Percentiles rank a stretch among this genome's conserved stretches.
Conservation (phyloP, 192 early-diverging fungal genomes). For the Coemansia sp. region DNA sequence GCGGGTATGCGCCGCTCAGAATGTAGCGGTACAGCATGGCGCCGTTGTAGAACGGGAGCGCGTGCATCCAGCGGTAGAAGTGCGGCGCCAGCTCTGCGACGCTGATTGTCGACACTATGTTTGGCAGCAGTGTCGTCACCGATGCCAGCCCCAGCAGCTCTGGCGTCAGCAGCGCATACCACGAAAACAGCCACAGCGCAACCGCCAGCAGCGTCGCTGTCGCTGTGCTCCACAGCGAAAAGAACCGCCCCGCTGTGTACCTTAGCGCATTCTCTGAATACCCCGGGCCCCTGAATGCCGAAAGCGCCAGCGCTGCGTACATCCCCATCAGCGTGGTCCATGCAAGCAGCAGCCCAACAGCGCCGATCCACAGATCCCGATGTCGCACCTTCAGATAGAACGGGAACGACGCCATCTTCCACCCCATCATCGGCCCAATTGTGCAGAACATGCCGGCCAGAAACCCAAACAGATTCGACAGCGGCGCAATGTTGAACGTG, state of each 20-base stretch:
- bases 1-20: constrained; percentile 47
- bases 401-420: constrained; percentile 26
- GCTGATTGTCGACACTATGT: constrained; percentile 42
- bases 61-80: constrained; percentile 48
- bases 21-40: constrained; percentile 41
- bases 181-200: constrained; percentile 30
- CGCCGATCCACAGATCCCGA: constrained; percentile 20
- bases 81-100: constrained; percentile 39
- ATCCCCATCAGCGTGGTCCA: constrained; percentile 15
- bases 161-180: constrained; percentile 27
- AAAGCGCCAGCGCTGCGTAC: constrained; percentile 20
- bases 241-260: constrained; percentile 32
- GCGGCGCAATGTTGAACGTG: constrained; percentile 18
- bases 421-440: constrained; percentile 18
- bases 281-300: constrained; percentile 20
- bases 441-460: constrained; percentile 18
- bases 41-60: constrained; percentile 56
- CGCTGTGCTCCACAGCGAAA: constrained; percentile 27
- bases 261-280: constrained; percentile 10
- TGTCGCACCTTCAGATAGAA: constrained; percentile 23
- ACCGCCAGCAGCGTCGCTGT: neutral
- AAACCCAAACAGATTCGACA: constrained; percentile 18
- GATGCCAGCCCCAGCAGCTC: constrained; percentile 23
- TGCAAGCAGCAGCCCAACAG: neutral
- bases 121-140: constrained; percentile 20